Base-by-base conservation (phyloP, 257 asterid species). In the Henckelia pumila region DNA sequence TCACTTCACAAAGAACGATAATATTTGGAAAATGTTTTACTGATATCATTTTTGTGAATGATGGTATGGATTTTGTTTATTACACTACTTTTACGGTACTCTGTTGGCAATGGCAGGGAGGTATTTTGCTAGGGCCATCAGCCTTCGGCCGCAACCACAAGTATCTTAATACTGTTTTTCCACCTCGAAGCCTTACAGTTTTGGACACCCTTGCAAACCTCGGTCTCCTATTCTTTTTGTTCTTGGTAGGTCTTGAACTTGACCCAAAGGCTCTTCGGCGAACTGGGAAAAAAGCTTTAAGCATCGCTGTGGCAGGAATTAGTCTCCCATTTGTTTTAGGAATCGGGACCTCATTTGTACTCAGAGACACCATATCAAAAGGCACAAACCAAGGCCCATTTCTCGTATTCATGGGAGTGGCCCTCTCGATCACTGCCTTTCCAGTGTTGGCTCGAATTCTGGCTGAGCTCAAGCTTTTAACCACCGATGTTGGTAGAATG, bases 381-480 rank as follows among this genome's bases (percentile, higher is more conserved):
- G 85, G 73, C 5, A 77, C 67, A 25, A 71, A 55, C 17, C 56
- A 67, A 50, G 86, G 73, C 66, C 86, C 87, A 0, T 79, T 84
- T 71, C 72, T 84, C 7, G 88, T 85, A 26, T 85, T 85, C 71
- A 85, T 85, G 86, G 88, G 90, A 49, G 87, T 82, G 20, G 82
- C 87, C 56, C 83, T 84, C 8, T 84, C 90, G 13, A 84, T 84
- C 64, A 79, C 83, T 19, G 80, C 83, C 20, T 79, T 79, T 49
- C 84, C 84, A 7, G 84, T 79, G 19, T 44, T 82, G 77, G 87
- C 87, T 24, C 89, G 89, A 59, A 84, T 84, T 33, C 35, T 84
- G 44, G 89, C 87, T 3, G 89, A 84, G 62, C 84, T 84, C 0
- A 82, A 84, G 78, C 85, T 84, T 23, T 60, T 84, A 60, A 84